Evolutionary conservation across 441 rosid species (phyloP).

Genomic region (Flueggea neowawraea): DNA sequence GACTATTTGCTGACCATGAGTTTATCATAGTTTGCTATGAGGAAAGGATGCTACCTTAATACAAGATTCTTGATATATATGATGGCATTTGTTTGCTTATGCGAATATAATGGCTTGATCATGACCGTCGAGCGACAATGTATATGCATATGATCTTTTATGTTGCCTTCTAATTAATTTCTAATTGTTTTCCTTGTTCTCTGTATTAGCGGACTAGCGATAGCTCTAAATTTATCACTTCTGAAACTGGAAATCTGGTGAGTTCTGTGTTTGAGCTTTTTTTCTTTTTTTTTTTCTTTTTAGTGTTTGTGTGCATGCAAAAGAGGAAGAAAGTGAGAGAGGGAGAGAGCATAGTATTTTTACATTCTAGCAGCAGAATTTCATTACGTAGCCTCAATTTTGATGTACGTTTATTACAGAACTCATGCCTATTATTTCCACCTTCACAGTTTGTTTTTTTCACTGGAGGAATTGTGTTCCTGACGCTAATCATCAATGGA

Average conservation of each 20-base stretch:
- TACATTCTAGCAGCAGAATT: too few relatives aligned
- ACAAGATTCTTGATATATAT: too few relatives aligned
- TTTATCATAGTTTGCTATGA: too few relatives aligned
- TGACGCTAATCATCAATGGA: constrained; percentile 87
- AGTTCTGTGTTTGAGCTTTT: constrained; percentile 20
- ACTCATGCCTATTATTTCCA: constrained; percentile 11
- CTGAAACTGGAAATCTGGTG: constrained; percentile 84
- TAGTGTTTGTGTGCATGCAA: background rate
- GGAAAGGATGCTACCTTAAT: too few relatives aligned
- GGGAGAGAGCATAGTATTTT: too few relatives aligned
- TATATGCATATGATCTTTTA: too few relatives aligned
- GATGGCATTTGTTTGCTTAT: too few relatives aligned
- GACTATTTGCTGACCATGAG: too few relatives aligned
- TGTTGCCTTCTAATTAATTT: background rate
- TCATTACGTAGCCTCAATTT: too few relatives aligned
- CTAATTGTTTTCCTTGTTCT: constrained; percentile 15
- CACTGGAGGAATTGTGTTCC: constrained; percentile 95
- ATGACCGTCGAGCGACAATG: too few relatives aligned
- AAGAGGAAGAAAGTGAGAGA: too few relatives aligned
- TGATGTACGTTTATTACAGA: background rate
- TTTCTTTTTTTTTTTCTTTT: constrained; percentile 11
- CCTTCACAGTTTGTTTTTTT: constrained; percentile 74
- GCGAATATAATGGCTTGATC: too few relatives aligned
- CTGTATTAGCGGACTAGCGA: constrained; percentile 61
- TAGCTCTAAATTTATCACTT: constrained; percentile 36